These are phyloP conservation scores for Solanum infundibuliforme DNA, from an alignment of 257 asterid genomes.

Conservation along the genomic window DNA sequence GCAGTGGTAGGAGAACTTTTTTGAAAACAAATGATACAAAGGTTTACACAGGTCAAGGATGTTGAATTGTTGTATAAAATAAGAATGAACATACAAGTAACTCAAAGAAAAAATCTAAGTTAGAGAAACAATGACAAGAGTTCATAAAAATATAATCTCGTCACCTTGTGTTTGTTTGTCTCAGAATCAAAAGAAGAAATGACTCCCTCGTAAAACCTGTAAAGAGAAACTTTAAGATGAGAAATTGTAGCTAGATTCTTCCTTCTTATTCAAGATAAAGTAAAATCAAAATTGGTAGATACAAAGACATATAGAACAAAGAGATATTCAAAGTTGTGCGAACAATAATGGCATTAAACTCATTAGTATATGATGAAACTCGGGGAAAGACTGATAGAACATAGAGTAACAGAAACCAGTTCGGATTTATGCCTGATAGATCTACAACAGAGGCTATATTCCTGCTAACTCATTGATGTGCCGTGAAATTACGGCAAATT, in stretches of 20 bases:
- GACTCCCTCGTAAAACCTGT: slow-evolving; percentile 45
- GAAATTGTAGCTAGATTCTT: neutral
- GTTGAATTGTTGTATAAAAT: neutral
- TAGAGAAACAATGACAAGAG: neutral
- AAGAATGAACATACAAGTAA: neutral
- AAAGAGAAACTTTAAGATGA: slow-evolving; percentile 10
- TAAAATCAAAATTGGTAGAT: neutral
- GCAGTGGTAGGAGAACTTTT: neutral
- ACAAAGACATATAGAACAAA: neutral
- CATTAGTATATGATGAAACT: neutral
- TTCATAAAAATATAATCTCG: neutral
- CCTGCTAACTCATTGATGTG: neutral
- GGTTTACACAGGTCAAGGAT: neutral
- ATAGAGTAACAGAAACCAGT: neutral
- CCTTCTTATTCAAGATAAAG: neutral
- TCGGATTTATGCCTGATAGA: neutral
- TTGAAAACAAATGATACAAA: neutral
- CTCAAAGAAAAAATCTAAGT: neutral
- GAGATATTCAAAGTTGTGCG: neutral
- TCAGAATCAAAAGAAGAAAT: slow-evolving; percentile 34
- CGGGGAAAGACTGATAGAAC: neutral
- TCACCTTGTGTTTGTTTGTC: slow-evolving; percentile 41
- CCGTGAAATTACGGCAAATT: neutral
- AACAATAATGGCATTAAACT: neutral
- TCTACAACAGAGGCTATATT: neutral